Evolutionary conservation across 768 basidiomycete genomes (phyloP).

Genomic region (Collybia mongolica): DNA sequence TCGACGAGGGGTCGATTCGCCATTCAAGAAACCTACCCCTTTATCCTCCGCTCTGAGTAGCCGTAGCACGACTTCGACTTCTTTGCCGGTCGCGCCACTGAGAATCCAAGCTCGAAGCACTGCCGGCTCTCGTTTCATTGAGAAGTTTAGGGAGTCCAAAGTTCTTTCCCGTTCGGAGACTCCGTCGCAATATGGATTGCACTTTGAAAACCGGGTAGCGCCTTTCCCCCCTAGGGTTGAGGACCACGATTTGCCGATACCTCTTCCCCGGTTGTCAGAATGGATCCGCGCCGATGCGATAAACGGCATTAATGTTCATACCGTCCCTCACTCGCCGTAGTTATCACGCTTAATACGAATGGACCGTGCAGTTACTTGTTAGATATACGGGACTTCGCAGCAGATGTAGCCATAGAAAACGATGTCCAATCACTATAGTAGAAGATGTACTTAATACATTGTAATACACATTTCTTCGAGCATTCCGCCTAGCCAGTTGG

Average conservation of each 20-base stretch:
- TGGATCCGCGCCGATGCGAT: slow-evolving; percentile 50
- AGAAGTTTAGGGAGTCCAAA: slow-evolving; percentile 35
- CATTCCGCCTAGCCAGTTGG: slow-evolving; percentile 21
- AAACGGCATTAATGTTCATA: slow-evolving; percentile 22
- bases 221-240: slow-evolving; percentile 40
- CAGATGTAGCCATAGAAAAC: not conserved
- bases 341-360: not conserved
- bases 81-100: slow-evolving; percentile 29
- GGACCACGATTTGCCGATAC: slow-evolving; percentile 57
- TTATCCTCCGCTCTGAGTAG: slow-evolving; percentile 11
- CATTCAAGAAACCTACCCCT: slow-evolving; percentile 37
- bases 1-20: slow-evolving; percentile 57
- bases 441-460: slow-evolving; percentile 1
- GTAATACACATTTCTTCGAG: not conserved
- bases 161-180: slow-evolving; percentile 28
- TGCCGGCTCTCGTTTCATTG: slow-evolving; percentile 38
- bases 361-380: not conserved
- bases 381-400: not conserved
- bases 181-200: slow-evolving; percentile 18
- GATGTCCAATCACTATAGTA: not conserved
- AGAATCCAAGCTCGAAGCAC: slow-evolving; percentile 24
- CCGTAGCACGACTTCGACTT: slow-evolving; percentile 9
- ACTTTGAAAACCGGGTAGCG: slow-evolving; percentile 12
- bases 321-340: slow-evolving; percentile 16
- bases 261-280: slow-evolving; percentile 46